Base-by-base conservation (phyloP, 495 filamentous ascomycete species). In the Aspergillus affinis region DNA sequence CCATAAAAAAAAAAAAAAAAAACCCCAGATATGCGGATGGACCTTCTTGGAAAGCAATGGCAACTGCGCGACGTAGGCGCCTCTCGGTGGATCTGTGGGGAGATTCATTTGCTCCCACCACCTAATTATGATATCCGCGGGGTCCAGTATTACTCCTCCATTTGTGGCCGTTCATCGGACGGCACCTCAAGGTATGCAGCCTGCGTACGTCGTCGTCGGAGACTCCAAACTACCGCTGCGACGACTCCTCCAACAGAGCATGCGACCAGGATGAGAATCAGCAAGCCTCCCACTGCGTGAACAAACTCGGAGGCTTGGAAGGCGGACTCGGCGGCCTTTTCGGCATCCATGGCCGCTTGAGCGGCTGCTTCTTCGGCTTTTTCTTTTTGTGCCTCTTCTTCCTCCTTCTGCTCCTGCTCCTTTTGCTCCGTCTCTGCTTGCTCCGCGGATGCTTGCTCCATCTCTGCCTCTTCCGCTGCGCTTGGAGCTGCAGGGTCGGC, bases 271-370 rank as follows among this genome's bases (percentile, higher is more conserved):
- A 76, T 65, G 57, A 75, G 65, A 30, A 78, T 68, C 48, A 78
- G 52, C 0, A 78, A 54, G 36, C 67, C 66, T 4, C 73, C 71
- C 0, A 76, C 63, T 19, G 68, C 72, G 50, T 65, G 69, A 23
- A 78, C 68, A 44, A 78, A 62, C 12, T 76, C 71, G 61, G 69
- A 74, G 13, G 75, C 75, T 63, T 66, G 68, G 60, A 60, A 64
- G 13, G 71, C 68, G 3, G 71, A 63, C 46, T 74, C 67, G 48
- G 73, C 72, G 6, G 69, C 70, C 46, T 71, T 70, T 45, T 75
- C 69, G 8, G 71, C 65, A 32, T 74, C 69, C 45, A 71, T 70
- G 6, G 69, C 69, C 4, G 70, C 64, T 32, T 73, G 69, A 47
- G 70, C 70, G 9, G 69, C 69, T 50, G 69, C 71, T 36, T 75